A percentile compares a stretch with the other conserved stretches of the same genome.
These are phyloP conservation scores for Metarhizium rileyi DNA, from an alignment of 2,329 filamentous ascomycete species.

Conservation along the genomic window DNA sequence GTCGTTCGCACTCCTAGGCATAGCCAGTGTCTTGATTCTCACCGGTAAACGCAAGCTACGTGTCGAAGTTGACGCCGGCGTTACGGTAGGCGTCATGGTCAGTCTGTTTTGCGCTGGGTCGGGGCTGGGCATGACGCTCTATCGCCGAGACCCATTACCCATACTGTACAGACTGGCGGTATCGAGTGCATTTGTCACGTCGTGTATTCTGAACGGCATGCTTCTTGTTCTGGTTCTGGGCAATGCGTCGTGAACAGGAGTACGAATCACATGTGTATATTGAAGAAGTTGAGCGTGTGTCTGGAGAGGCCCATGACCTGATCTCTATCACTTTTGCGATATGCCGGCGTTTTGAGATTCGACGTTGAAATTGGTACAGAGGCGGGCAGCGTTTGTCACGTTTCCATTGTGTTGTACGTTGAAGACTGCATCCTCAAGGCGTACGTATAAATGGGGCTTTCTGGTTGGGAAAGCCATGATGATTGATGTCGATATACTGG, in stretches of 20 bases:
- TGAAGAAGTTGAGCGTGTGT: background rate
- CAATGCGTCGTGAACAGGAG: constrained; percentile 22
- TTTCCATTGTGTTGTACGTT: background rate
- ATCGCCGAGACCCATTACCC: constrained; percentile 35
- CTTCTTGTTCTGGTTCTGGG: constrained; percentile 31
- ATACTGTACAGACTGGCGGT: constrained; percentile 33
- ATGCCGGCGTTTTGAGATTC: background rate
- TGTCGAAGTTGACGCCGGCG: constrained; percentile 64
- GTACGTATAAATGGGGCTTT: background rate
- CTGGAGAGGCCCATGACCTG: background rate
- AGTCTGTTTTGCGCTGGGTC: constrained; percentile 55
- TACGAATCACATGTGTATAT: background rate
- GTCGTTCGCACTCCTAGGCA: constrained; percentile 52
- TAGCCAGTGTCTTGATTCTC: constrained; percentile 55
- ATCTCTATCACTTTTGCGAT: background rate
- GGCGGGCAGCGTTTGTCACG: background rate
- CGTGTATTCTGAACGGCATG: constrained; percentile 35
- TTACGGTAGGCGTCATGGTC: constrained; percentile 57
- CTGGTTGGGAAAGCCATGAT: background rate
- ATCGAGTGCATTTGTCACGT: constrained; percentile 25
- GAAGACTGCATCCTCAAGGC: background rate
- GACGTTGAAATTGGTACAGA: background rate
- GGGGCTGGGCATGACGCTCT: constrained; percentile 49
- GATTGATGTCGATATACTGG: constrained; percentile 2
- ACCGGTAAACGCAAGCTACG: constrained; percentile 59